A percentile compares a stretch with the other conserved stretches of the same genome.
Evolutionary conservation across 805 yeast genomes (phyloP).

Genomic region (Scheffersomyces lignosus): DNA sequence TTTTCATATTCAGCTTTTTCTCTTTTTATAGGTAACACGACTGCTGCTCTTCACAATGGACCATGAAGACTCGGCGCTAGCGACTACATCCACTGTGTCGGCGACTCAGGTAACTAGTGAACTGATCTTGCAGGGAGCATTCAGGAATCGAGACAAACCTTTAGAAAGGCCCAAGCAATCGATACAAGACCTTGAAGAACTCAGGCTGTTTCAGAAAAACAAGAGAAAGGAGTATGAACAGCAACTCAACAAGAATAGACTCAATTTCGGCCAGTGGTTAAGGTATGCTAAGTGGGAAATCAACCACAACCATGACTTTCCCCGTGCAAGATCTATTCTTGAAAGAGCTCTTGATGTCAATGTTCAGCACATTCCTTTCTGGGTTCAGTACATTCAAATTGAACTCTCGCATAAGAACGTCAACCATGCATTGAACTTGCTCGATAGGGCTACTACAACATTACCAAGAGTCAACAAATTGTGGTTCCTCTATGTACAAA

Average conservation of each 20-base stretch:
- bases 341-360: conserved; percentile 85
- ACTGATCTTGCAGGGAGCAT: conserved; percentile 37
- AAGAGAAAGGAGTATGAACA: conserved; percentile 83
- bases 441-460: conserved; percentile 72
- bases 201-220: conserved; percentile 69
- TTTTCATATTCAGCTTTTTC: no score
- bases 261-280: conserved; percentile 85
- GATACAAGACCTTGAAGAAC: conserved; percentile 75
- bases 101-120: conserved; percentile 31
- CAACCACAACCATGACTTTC: conserved; percentile 68
- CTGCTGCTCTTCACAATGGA: no score
- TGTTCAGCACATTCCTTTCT: conserved; percentile 72
- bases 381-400: conserved; percentile 80
- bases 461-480: conserved; percentile 81
- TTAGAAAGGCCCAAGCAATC: conserved; percentile 32
- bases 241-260: conserved; percentile 80
- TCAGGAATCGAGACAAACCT: conserved; percentile 20
- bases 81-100: neutral
- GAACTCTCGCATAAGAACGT: conserved; percentile 73
- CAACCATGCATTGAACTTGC: conserved; percentile 84
- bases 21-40: no score
- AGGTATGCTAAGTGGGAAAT: conserved; percentile 88
- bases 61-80: no score
- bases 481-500: conserved; percentile 80
- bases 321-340: conserved; percentile 80